Conservation (phyloP, 805 yeast species). For the Suhomyces faveliae region DNA sequence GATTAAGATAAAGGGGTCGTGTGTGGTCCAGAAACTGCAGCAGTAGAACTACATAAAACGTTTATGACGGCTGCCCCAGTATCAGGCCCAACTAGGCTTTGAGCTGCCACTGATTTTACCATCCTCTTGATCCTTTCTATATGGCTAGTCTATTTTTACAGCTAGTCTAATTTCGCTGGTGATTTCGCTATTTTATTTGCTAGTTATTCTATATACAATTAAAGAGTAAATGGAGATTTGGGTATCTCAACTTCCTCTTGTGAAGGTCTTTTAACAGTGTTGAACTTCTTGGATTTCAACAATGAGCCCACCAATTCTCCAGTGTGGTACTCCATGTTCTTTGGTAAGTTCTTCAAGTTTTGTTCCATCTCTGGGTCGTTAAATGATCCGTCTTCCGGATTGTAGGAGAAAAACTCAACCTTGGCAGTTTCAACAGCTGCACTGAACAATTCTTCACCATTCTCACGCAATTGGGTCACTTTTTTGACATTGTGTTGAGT, state of each 20-base stretch:
- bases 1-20: no score
- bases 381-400: conserved; percentile 28
- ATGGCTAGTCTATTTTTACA: background rate
- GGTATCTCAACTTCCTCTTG: conserved; percentile 14
- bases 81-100: no score
- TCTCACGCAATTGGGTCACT: conserved; percentile 43
- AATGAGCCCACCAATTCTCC: conserved; percentile 24
- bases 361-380: conserved; percentile 21
- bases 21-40: no score
- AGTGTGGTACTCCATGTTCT: conserved; percentile 25
- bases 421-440: conserved; percentile 57
- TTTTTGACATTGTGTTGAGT: conserved; percentile 59
- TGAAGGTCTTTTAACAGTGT: conserved; percentile 27
- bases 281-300: conserved; percentile 33
- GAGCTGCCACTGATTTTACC: no score
- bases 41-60: no score
- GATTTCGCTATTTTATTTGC: no score
- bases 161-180: no score
- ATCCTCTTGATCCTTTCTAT: no score
- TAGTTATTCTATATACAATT: conserved; percentile 1
- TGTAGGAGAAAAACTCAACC: conserved; percentile 33
- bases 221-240: conserved; percentile 12
- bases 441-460: conserved; percentile 55
- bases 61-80: no score
- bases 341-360: conserved; percentile 35